Percentiles rank a stretch among this genome's conserved stretches.
Conservation (phyloP, 441 rosid genomes). For the Manihot esculenta region DNA sequence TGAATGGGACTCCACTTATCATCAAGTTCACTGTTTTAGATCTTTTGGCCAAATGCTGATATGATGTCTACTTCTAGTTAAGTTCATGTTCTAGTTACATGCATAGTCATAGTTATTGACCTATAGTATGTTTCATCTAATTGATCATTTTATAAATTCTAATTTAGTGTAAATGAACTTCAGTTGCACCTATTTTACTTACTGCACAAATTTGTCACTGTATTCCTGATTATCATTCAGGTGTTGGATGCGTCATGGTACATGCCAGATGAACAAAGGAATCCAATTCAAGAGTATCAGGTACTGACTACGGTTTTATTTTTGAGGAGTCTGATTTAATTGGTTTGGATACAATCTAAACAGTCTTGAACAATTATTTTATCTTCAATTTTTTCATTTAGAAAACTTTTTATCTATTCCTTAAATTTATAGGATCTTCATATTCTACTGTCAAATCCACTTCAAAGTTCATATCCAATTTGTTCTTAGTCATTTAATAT, state of each 20-base stretch:
- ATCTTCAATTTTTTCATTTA: background rate
- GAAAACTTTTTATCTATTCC: background rate
- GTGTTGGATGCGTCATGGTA: conserved; percentile 98
- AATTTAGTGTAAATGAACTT: background rate
- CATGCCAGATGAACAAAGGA: conserved; percentile 94
- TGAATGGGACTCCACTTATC: background rate
- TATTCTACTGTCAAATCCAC: background rate
- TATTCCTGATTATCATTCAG: conserved; percentile 35
- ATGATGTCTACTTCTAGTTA: background rate
- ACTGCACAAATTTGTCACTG: background rate
- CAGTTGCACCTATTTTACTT: background rate
- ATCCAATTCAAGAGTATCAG: conserved; percentile 93
- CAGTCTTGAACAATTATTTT: background rate
- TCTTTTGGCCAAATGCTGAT: background rate
- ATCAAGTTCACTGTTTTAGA: background rate
- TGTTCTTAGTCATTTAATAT: conserved; percentile 11
- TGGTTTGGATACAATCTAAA: background rate
- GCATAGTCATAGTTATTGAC: background rate
- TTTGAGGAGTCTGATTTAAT: conserved; percentile 7
- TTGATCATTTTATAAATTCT: background rate
- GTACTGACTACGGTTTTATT: conserved; percentile 31
- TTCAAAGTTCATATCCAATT: conserved; percentile 12
- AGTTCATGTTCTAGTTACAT: background rate
- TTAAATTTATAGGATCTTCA: conserved; percentile 2
- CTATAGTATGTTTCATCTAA: background rate